Conservation (phyloP, 352 stramenopile species). For the Pythium coloratum region DNA sequence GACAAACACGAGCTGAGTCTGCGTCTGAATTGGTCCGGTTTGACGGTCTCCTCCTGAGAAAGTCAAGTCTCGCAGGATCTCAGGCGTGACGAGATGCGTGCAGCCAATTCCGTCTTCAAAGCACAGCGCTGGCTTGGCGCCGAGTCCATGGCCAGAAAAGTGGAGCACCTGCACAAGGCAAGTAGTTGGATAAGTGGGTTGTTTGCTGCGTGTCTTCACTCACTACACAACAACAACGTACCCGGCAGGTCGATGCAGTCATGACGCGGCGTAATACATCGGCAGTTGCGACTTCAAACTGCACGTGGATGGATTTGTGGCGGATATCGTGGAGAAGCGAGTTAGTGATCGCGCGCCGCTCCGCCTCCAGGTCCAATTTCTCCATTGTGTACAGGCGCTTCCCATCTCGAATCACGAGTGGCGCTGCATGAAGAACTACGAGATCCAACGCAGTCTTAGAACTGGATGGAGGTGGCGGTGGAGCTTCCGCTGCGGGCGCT, state of each 20-base stretch:
- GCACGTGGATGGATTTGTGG: conserved; percentile 73
- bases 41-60: conserved; percentile 39
- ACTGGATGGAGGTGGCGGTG: conserved; percentile 25
- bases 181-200: background rate
- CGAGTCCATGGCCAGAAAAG: conserved; percentile 76
- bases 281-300: conserved; percentile 76
- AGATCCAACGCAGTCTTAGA: conserved; percentile 62
- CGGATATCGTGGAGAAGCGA: conserved; percentile 67
- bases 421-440: conserved; percentile 76
- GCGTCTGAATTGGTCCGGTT: conserved; percentile 5
- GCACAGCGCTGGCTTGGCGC: conserved; percentile 60
- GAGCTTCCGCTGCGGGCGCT: background rate
- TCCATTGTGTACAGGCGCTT: conserved; percentile 75
- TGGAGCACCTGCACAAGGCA: conserved; percentile 46
- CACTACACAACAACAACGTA: background rate
- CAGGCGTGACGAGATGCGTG: conserved; percentile 69
- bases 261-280: conserved; percentile 78
- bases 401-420: conserved; percentile 72
- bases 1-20: conserved; percentile 71
- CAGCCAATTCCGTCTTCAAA: conserved; percentile 76
- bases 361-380: conserved; percentile 76
- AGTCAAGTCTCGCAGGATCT: conserved; percentile 62
- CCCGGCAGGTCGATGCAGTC: conserved; percentile 66
- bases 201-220: background rate
- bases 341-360: conserved; percentile 66